Evolutionary conservation across 2,329 filamentous ascomycete genomes (phyloP).

Genomic region (Alternaria sp.): DNA sequence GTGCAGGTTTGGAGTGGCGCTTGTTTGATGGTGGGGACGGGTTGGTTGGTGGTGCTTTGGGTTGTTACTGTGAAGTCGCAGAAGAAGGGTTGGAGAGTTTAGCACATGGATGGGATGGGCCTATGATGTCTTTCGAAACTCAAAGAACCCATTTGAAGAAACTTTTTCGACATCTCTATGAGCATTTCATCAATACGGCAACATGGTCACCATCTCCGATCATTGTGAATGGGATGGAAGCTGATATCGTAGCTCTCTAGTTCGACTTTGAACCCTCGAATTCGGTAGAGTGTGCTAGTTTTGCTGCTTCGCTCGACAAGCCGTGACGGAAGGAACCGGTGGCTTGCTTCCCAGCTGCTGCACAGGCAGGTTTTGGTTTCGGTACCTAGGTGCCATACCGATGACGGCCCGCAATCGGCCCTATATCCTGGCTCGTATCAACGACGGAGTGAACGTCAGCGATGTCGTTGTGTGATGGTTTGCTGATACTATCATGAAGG

Average conservation of each 20-base stretch:
- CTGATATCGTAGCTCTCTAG: background rate
- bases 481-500: background rate
- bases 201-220: background rate
- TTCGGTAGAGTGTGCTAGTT: background rate
- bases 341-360: background rate
- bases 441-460: background rate
- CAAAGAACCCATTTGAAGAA: background rate
- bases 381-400: background rate
- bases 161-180: background rate
- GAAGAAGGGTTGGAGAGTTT: constrained; percentile 42
- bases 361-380: background rate
- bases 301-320: background rate
- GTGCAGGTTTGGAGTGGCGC: constrained; percentile 45
- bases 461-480: background rate
- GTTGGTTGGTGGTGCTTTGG: constrained; percentile 37
- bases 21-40: constrained; percentile 41
- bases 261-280: background rate
- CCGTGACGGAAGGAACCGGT: background rate
- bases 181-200: background rate
- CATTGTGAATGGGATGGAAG: background rate
- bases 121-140: background rate
- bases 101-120: background rate
- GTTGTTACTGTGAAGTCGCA: constrained; percentile 26
- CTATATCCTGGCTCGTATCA: background rate
- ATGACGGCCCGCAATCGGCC: background rate